Percentiles rank a stretch among this genome's conserved stretches.
Conservation (phyloP, 2,329 filamentous ascomycete species). For the Talaromyces amestolkiae region DNA sequence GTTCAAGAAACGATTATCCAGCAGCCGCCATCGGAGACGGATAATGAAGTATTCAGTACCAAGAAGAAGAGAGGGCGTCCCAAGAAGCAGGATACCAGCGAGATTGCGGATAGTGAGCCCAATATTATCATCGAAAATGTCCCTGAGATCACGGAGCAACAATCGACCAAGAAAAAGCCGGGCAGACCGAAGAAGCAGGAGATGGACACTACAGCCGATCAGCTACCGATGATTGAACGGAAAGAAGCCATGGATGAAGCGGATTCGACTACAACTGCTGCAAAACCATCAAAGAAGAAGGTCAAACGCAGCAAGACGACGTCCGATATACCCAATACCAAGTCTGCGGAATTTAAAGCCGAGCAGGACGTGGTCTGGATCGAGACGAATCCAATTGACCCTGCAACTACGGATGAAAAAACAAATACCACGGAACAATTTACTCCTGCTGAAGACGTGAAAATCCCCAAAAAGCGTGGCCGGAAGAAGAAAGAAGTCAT, state of each 20-base stretch:
- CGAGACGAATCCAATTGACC: conserved; percentile 29
- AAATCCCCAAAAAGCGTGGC: conserved; percentile 43
- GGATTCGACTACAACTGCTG: neutral
- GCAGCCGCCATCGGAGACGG: conserved; percentile 26
- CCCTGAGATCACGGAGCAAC: neutral
- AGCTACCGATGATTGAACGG: neutral
- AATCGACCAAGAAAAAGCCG: conserved; percentile 8
- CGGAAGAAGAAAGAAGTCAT: conserved; percentile 38
- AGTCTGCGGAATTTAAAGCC: conserved; percentile 30
- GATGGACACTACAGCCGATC: neutral
- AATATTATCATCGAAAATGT: neutral
- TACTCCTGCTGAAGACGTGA: neutral
- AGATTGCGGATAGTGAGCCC: neutral
- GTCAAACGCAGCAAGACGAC: conserved; percentile 46
- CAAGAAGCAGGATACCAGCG: conserved; percentile 28
- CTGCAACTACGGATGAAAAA: neutral
- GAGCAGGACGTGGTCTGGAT: conserved; percentile 46
- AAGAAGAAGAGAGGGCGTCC: conserved; percentile 32
- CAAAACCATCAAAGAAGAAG: conserved; percentile 41
- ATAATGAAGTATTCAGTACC: conserved; percentile 14
- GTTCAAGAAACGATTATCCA: conserved; percentile 28
- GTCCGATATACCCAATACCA: conserved; percentile 30
- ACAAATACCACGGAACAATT: conserved; percentile 13
- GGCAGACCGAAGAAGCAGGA: conserved; percentile 16
- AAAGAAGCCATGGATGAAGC: neutral